Conservation (phyloP, 345 rosid genomes). For the Eucalyptus cloeziana region DNA sequence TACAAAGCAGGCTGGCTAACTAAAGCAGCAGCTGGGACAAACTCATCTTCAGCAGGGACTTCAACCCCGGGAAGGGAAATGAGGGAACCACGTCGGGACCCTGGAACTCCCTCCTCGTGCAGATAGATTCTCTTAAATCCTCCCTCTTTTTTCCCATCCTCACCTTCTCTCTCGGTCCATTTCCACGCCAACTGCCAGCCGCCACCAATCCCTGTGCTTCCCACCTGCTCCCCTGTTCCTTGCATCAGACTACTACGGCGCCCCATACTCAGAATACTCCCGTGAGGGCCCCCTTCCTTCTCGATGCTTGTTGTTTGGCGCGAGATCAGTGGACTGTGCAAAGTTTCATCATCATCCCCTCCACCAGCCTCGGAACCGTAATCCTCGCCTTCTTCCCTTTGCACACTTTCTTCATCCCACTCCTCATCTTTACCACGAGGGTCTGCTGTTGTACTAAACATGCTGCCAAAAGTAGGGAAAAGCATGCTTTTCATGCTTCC, state of each 20-base stretch:
- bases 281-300: slow-evolving; percentile 53
- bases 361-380: slow-evolving; percentile 37
- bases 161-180: slow-evolving; percentile 59
- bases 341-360: slow-evolving; percentile 59
- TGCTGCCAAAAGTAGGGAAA: slow-evolving; percentile 74
- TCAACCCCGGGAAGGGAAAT: slow-evolving; percentile 53
- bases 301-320: slow-evolving; percentile 78
- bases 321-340: slow-evolving; percentile 75
- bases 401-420: slow-evolving; percentile 77
- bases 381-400: slow-evolving; percentile 53
- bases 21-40: slow-evolving; percentile 74
- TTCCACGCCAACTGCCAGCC: slow-evolving; percentile 97
- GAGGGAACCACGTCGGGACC: slow-evolving; percentile 66
- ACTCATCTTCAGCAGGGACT: slow-evolving; percentile 42
- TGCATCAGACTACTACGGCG: slow-evolving; percentile 57
- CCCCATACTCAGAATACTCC: slow-evolving; percentile 55
- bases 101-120: slow-evolving; percentile 60
- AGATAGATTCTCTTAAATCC: slow-evolving; percentile 70
- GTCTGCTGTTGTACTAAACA: slow-evolving; percentile 53
- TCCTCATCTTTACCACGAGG: slow-evolving; percentile 42
- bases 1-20: slow-evolving; percentile 61
- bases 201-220: slow-evolving; percentile 82
- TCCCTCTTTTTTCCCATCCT: slow-evolving; percentile 57
- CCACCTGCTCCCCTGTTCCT: slow-evolving; percentile 44
- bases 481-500: slow-evolving; percentile 64